phyloP scores from a whole-genome alignment of 345 rosid species.

The Salix purpurea region DNA sequence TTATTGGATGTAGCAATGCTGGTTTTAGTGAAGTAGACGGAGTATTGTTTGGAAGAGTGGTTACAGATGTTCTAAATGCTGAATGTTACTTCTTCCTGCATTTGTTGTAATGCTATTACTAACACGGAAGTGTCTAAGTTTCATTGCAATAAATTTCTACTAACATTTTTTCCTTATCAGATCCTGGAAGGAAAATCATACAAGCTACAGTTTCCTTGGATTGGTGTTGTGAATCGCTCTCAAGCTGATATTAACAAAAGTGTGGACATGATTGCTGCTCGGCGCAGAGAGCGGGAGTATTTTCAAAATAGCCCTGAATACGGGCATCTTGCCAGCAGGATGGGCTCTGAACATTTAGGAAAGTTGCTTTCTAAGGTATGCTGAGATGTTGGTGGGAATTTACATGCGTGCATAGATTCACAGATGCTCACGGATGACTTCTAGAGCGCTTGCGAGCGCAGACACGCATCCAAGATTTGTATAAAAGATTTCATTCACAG shows the following conservation, averaged over 20 bases:
- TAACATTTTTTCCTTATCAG: slow-evolving; percentile 32
- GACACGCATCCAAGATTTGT: neutral
- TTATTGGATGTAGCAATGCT: neutral
- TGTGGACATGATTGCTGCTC: slow-evolving; percentile 98
- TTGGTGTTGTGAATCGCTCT: slow-evolving; percentile 97
- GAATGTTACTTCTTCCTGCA: neutral
- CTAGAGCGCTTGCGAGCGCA: neutral
- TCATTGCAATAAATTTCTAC: slow-evolving; percentile 12
- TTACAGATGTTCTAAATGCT: neutral
- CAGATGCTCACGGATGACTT: neutral
- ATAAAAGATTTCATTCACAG: neutral
- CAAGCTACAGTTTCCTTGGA: slow-evolving; percentile 85
- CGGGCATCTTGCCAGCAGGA: slow-evolving; percentile 65
- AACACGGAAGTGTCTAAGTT: neutral
- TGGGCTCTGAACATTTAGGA: slow-evolving; percentile 93
- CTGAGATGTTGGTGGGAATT: neutral
- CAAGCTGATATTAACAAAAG: slow-evolving; percentile 96
- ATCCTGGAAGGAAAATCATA: slow-evolving; percentile 90
- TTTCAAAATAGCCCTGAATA: slow-evolving; percentile 61
- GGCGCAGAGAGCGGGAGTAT: slow-evolving; percentile 82
- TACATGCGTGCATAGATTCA: neutral
- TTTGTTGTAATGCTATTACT: neutral
- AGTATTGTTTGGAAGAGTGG: neutral
- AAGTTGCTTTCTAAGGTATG: slow-evolving; percentile 92
- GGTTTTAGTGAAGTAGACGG: neutral